Evolutionary conservation across 2,329 filamentous ascomycete genomes (phyloP), one percentile per base, ranked within the genome.

Genomic region (Aspergillus arachidicola): DNA sequence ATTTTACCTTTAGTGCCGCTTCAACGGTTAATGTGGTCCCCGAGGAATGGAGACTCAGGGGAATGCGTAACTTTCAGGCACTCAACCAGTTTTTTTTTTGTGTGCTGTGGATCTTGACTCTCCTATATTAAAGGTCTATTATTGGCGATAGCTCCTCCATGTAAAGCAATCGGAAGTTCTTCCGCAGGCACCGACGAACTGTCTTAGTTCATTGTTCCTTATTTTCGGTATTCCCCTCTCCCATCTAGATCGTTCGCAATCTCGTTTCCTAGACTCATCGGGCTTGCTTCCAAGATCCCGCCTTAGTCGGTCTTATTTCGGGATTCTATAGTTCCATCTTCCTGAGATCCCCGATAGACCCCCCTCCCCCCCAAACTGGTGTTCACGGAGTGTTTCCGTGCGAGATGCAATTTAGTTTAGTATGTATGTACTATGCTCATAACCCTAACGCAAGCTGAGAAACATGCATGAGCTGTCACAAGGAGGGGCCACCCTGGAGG

Each of bases 381-480:
- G 48, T 51, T 51, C 48, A 51, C 28, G 28, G 48, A 51, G 28
- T 26, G 21, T 12, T 55, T 55, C 51, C 14, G 32, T 32, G 21
- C 9, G n/a, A 38, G 9, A 55, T 36, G 36, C 30, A 16, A 23
- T 53, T 19, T n/a, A 16, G 12, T 7, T 1, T 6, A 28, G 26
- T 6, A 28, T 28, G 26, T 28, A 28, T 28, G 26, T 28, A 28
- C 26, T 28, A 28, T 28, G 26, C 26, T 21, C 32, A 23, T 32
- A 55, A 23, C 51, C 21, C 34, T 54, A 36, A 36, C 34, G 14
- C 14, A 36, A 36, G 34, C 14, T 16, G 34, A 36, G 28, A 23
- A 21, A 34, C n/a, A 54, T 55, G 51, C 32, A 55, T 38, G 14
- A 26, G 51, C 12, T 55, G 51, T 55, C 51, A 55, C 51, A 55